Conservation (phyloP, 1,139 yeast genomes). For the Lodderomyces pseudojiufengensis region DNA sequence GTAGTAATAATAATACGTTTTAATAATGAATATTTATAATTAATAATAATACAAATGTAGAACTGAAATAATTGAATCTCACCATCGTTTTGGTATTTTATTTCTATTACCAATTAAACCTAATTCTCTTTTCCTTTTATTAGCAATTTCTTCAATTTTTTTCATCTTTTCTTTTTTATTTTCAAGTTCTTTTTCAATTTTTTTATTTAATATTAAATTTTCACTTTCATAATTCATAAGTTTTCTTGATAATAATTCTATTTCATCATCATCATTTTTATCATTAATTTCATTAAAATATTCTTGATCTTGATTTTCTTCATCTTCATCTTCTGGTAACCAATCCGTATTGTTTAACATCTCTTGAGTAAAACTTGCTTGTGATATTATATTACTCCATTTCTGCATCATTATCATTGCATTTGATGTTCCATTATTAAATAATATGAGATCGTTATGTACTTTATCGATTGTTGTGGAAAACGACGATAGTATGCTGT, state of each 20-base stretch:
- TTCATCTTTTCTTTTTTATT: conserved; percentile 18
- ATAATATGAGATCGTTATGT: conserved; percentile 25
- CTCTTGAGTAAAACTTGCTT: conserved; percentile 42
- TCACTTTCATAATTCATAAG: conserved; percentile 26
- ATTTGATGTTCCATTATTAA: conserved; percentile 31
- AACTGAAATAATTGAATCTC: too few species aligned
- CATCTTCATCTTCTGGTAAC: conserved; percentile 24
- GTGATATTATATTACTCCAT: conserved; percentile 46
- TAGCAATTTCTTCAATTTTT: conserved; percentile 15
- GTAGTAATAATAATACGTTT: neutral
- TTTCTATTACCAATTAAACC: conserved; percentile 15
- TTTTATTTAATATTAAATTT: conserved; percentile 24
- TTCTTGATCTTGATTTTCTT: neutral
- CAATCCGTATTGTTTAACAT: conserved; percentile 32
- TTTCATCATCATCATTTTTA: conserved; percentile 25
- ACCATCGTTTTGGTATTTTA: too few species aligned
- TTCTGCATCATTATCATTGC: conserved; percentile 39
- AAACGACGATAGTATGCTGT: conserved; percentile 27
- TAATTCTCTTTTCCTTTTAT: conserved; percentile 24
- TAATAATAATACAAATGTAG: too few species aligned
- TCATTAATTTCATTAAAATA: conserved; percentile 19
- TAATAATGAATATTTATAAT: neutral
- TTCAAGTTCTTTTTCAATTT: conserved; percentile 22
- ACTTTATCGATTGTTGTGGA: conserved; percentile 27
- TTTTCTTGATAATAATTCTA: conserved; percentile 24